phyloP scores from a whole-genome alignment of 164 flowering plant species.

The Buxus sempervirens region DNA sequence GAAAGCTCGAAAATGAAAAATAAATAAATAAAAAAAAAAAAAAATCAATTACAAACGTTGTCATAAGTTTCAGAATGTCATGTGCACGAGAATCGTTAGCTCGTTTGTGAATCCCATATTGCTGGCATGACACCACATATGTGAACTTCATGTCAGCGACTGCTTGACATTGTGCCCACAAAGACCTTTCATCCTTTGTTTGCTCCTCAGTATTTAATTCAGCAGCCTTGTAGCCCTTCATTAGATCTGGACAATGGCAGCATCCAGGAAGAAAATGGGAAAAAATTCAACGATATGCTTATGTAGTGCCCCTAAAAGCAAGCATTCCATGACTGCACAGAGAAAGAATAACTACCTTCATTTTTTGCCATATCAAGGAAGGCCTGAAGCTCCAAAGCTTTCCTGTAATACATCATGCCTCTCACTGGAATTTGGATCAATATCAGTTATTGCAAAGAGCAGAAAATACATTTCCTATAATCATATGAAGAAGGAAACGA shows the following conservation, averaged over 20 bases:
- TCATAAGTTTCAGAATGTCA: conserved; percentile 66
- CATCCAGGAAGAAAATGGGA: neutral
- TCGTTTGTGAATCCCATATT: conserved; percentile 68
- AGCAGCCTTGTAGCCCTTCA: conserved; percentile 77
- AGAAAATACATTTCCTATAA: neutral
- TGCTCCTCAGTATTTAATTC: conserved; percentile 59
- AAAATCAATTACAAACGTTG: conserved; percentile 30
- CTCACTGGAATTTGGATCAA: conserved; percentile 50
- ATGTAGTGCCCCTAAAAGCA: neutral
- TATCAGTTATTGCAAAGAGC: neutral
- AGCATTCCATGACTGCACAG: neutral
- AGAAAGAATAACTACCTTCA: conserved; percentile 46
- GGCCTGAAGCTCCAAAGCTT: conserved; percentile 96
- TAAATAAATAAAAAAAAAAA: neutral
- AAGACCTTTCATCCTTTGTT: conserved; percentile 49
- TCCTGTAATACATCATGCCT: conserved; percentile 98
- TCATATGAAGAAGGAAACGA: neutral
- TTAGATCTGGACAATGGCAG: conserved; percentile 38
- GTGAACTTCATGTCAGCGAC: conserved; percentile 83
- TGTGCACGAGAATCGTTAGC: conserved; percentile 65
- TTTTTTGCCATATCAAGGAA: conserved; percentile 96
- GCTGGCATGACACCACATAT: conserved; percentile 75
- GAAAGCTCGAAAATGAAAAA: neutral
- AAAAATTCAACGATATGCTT: no score
- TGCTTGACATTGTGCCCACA: conserved; percentile 72